phyloP scores from a whole-genome alignment of 148 eudicot genomes.

The Amaranthus hypochondriacus region DNA sequence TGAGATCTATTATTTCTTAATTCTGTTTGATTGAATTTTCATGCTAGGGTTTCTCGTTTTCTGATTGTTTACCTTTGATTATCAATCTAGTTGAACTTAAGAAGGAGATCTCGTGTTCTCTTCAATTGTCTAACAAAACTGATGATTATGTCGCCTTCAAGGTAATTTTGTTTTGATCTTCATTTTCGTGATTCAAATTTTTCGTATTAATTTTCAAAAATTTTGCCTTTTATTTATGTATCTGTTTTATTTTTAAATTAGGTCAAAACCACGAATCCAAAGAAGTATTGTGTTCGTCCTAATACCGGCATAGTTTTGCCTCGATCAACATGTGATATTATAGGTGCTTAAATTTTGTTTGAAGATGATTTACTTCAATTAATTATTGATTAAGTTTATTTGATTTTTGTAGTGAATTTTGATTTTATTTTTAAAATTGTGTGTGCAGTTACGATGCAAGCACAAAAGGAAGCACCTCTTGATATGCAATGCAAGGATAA shows the following conservation, averaged over 20 bases:
- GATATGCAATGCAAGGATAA: conserved; percentile 89
- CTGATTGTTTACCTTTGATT: conserved; percentile 10
- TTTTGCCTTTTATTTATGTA: not conserved
- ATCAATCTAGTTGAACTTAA: conserved; percentile 62
- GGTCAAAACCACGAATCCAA: conserved; percentile 89
- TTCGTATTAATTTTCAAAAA: not conserved
- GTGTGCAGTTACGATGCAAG: conserved; percentile 76
- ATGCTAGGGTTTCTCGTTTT: conserved; percentile 14
- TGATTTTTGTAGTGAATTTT: not conserved
- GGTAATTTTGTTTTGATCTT: conserved; percentile 35
- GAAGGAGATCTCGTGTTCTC: conserved; percentile 89
- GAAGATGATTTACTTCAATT: too few relatives aligned
- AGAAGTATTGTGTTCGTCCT: conserved; percentile 84
- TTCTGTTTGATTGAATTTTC: not conserved
- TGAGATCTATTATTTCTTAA: conserved; percentile 2
- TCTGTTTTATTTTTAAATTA: not conserved
- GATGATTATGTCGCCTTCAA: conserved; percentile 79
- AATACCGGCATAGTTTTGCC: conserved; percentile 72
- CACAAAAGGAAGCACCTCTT: conserved; percentile 68
- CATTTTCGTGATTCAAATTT: not conserved
- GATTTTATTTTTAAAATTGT: not conserved
- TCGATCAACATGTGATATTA: conserved; percentile 55
- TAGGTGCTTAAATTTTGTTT: conserved; percentile 31
- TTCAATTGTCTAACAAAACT: conserved; percentile 62
- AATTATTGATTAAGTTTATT: not conserved